Evolutionary conservation across 345 rosid genomes (phyloP).

Genomic region (rapeseed (Brassica napus)): DNA sequence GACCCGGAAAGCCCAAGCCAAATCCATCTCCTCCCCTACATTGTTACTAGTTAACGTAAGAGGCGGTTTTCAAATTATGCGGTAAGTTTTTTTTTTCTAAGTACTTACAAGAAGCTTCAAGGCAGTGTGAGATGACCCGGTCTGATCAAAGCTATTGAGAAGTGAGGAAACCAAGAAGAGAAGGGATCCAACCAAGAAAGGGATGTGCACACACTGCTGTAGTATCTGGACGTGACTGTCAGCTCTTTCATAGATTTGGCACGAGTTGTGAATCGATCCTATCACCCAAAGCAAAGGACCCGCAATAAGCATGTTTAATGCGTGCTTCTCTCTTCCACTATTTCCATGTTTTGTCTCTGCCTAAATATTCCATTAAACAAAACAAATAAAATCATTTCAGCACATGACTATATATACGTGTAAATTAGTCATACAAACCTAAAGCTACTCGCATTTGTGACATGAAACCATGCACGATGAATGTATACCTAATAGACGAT

Average conservation of each 20-base stretch:
- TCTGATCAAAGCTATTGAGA: conserved; percentile 55
- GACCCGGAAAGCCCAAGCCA: conserved; percentile 63
- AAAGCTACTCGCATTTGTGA: neutral
- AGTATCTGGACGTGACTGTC: conserved; percentile 79
- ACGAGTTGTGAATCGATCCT: conserved; percentile 85
- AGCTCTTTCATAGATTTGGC: conserved; percentile 86
- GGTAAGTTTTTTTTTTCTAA: neutral
- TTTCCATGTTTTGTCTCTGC: conserved; percentile 54
- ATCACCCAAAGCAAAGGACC: conserved; percentile 72
- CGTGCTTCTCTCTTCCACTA: conserved; percentile 56
- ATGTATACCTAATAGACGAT: neutral
- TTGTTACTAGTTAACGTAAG: neutral
- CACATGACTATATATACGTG: neutral
- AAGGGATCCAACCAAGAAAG: conserved; percentile 68
- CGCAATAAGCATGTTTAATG: conserved; percentile 64
- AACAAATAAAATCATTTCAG: neutral
- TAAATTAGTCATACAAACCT: neutral
- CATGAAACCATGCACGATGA: conserved; percentile 3
- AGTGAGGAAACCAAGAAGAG: conserved; percentile 62
- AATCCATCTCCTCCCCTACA: conserved; percentile 57
- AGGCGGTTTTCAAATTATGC: neutral
- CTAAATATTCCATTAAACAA: conserved; percentile 29
- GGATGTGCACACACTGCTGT: conserved; percentile 70
- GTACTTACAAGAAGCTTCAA: conserved; percentile 54
- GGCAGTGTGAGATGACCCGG: conserved; percentile 48